These are phyloP conservation scores for Solanum arcanum DNA, from an alignment of 257 asterid genomes.

Conservation along the genomic window DNA sequence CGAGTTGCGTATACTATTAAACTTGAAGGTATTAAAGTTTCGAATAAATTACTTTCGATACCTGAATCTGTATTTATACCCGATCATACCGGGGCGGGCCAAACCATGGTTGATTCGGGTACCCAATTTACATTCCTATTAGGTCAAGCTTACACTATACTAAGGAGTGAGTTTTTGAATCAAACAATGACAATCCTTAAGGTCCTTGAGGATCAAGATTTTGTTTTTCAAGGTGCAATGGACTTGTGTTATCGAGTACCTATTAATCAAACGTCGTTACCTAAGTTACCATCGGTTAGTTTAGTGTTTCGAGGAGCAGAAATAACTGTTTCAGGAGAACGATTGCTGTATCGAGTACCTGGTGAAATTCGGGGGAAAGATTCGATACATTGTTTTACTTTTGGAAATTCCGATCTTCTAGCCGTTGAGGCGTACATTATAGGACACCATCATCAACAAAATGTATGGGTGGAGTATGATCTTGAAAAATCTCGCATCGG, in stretches of 20 bases:
- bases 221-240: conserved; percentile 78
- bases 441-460: conserved; percentile 82
- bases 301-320: conserved; percentile 63
- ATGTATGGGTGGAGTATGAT: conserved; percentile 81
- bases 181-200: conserved; percentile 33
- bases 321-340: conserved; percentile 36
- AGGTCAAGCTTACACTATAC: conserved; percentile 56
- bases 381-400: conserved; percentile 63
- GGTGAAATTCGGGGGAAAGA: conserved; percentile 46
- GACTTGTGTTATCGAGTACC: conserved; percentile 60
- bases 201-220: conserved; percentile 63
- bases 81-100: conserved; percentile 96
- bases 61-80: conserved; percentile 70
- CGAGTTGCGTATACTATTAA: conserved; percentile 79
- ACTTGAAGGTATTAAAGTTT: conserved; percentile 71
- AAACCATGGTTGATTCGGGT: conserved; percentile 94
- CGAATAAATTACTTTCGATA: conserved; percentile 29
- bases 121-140: conserved; percentile 89
- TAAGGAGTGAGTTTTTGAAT: conserved; percentile 41
- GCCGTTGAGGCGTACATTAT: conserved; percentile 60
- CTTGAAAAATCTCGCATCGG: conserved; percentile 62
- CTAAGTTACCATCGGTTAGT: conserved; percentile 56
- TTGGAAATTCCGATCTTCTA: conserved; percentile 69
- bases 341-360: conserved; percentile 47
- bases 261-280: conserved; percentile 11